Conservation (phyloP, 176 grass and related monocot genomes). For the Carex cristatella region DNA sequence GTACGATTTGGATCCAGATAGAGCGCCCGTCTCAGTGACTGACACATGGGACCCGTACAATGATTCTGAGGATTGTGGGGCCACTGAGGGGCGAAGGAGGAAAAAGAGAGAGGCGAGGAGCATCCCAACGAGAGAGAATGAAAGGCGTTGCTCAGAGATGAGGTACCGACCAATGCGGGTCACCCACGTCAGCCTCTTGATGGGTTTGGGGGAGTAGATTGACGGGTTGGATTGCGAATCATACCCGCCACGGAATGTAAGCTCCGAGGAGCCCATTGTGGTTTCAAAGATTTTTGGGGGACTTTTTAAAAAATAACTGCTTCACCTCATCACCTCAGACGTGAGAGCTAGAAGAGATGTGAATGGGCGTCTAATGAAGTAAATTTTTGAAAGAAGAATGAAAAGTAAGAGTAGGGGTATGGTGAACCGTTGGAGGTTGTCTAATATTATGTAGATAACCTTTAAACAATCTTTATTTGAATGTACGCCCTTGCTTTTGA, state of each 20-base stretch:
- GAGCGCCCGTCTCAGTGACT: neutral
- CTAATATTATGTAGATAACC: neutral
- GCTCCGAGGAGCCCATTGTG: constrained; percentile 70
- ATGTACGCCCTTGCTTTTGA: neutral
- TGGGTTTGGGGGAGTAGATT: constrained; percentile 40
- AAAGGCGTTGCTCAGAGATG: constrained; percentile 52
- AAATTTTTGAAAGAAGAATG: neutral
- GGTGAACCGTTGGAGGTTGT: neutral
- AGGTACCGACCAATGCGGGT: constrained; percentile 49
- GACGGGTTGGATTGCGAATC: constrained; percentile 6
- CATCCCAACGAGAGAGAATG: constrained; percentile 72
- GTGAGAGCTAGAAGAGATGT: neutral
- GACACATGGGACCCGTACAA: neutral
- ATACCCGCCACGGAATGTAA: constrained; percentile 53
- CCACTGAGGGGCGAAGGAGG: constrained; percentile 23
- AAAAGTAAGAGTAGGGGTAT: neutral
- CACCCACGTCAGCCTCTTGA: constrained; percentile 57
- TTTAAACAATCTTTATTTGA: neutral
- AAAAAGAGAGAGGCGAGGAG: constrained; percentile 51
- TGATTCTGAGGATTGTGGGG: neutral
- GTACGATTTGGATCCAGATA: neutral
- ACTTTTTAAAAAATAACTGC: neutral
- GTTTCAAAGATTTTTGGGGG: neutral
- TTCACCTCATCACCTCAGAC: too few relatives aligned
- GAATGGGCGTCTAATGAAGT: neutral